Conservation (phyloP, 306 rosid species). For the Malus domestica region DNA sequence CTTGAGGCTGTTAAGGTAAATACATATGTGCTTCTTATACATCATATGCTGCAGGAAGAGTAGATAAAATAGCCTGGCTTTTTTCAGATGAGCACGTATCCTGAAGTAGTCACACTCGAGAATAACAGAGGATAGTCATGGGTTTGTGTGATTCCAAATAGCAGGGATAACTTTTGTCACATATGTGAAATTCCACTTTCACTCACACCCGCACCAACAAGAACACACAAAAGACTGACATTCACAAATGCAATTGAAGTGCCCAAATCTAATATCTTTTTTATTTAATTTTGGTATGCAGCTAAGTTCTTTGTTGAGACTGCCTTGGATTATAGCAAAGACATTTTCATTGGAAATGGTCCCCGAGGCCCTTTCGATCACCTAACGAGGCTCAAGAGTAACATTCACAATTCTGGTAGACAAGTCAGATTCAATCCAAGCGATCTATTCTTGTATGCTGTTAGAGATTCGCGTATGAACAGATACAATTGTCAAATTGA, state of each 20-base stretch:
- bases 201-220: background rate
- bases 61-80: background rate
- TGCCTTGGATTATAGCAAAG: conserved; percentile 76
- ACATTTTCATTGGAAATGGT: conserved; percentile 73
- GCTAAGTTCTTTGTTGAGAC: conserved; percentile 56
- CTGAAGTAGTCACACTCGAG: background rate
- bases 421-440: too few species aligned
- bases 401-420: background rate
- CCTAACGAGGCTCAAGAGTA: conserved; percentile 48
- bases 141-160: background rate
- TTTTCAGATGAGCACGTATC: background rate
- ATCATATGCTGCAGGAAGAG: background rate
- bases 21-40: background rate
- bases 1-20: conserved; percentile 67
- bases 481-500: too few species aligned
- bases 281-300: conserved; percentile 42
- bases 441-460: too few species aligned
- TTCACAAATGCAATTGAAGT: background rate
- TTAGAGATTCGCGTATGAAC: too few species aligned
- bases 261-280: background rate
- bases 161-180: background rate
- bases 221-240: background rate
- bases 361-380: conserved; percentile 88
- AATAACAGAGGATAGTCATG: background rate
- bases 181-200: background rate